Base-by-base conservation (phyloP, 2,329 filamentous ascomycete species). In the Pseudovirgaria hyperparasitica region DNA sequence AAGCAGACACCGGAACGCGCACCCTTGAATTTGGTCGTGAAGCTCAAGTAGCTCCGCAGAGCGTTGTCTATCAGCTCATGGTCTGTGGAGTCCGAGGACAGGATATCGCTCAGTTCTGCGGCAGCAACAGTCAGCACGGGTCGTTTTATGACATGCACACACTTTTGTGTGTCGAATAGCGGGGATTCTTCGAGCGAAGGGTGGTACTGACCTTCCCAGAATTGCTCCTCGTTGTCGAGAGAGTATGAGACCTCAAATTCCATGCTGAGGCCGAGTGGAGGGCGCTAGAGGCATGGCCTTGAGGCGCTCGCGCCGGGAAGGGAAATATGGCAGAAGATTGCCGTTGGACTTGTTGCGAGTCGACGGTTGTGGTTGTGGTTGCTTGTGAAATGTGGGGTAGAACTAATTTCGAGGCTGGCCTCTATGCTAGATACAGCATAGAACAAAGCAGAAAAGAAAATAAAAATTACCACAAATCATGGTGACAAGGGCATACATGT, bases 211-310 rank as follows among this genome's bases (percentile, higher is more conserved):
- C 86, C 81, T 57, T 76, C 67, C 87, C 85, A 94, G 61, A 93
- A 85, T 58, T 86, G 76, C 54, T 84, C 71, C 60, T 84, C 82
- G 55, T 73, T 76, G 57, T 86, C 78, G 55, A 82, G 67, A 48
- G 65, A 67, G 55, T 72, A 69, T 43, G 67, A 68, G 47, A 70
- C 68, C 56, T 85, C 77, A 58, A 72, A 70, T 60, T 80, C 59
- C 72, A 76, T 76, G 40, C 45, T 58, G 46, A 39, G 40, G 45
- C 54, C 46, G 49, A 41, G 39, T 39, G 32, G 30, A 38, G 38
- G 37, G 39, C 39, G 35, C 35, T 41, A 51, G 35, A 53, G 47
- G 43, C 51, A 55, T 54, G 41, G 38, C 52, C 48, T 32, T 24
- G 9, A 24, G n/a, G n/a, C n/a, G 9, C 13, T n/a, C n/a, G n/a